Evolutionary conservation across 768 basidiomycete species (phyloP).

Genomic region (Asterophora parasitica): DNA sequence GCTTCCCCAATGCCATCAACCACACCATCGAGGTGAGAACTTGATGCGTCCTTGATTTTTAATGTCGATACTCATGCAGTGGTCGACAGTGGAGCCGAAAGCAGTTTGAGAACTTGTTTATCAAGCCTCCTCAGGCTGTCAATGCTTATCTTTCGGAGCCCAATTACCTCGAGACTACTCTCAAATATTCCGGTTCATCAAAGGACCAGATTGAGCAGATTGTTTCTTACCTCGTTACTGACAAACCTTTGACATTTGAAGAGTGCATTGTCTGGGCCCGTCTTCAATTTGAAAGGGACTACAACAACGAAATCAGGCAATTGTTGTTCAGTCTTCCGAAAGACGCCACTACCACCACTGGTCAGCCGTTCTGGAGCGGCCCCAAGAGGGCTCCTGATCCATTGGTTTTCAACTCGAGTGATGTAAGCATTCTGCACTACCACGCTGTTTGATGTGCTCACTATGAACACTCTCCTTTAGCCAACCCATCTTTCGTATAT

Average conservation of each 20-base stretch:
- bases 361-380: conserved; percentile 98
- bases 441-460: background rate
- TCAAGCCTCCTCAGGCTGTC: conserved; percentile 89
- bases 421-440: conserved; percentile 49
- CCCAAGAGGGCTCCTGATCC: conserved; percentile 97
- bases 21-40: conserved; percentile 88
- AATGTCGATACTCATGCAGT: background rate
- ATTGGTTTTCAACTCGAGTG: conserved; percentile 76
- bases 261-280: conserved; percentile 98
- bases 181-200: conserved; percentile 91
- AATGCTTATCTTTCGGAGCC: conserved; percentile 97
- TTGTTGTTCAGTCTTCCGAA: conserved; percentile 91
- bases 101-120: conserved; percentile 89
- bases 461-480: conserved; percentile 34
- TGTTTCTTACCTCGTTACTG: conserved; percentile 80
- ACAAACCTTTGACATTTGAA: conserved; percentile 93
- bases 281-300: conserved; percentile 91
- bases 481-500: conserved; percentile 83
- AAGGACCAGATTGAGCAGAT: conserved; percentile 88
- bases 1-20: conserved; percentile 96
- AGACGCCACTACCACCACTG: conserved; percentile 85
- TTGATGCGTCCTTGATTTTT: background rate
- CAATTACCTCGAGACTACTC: conserved; percentile 85
- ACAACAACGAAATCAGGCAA: conserved; percentile 90
- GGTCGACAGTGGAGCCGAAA: conserved; percentile 79